These are phyloP conservation scores for Galerina sulciceps DNA, from an alignment of 768 basidiomycete species.

Conservation along the genomic window DNA sequence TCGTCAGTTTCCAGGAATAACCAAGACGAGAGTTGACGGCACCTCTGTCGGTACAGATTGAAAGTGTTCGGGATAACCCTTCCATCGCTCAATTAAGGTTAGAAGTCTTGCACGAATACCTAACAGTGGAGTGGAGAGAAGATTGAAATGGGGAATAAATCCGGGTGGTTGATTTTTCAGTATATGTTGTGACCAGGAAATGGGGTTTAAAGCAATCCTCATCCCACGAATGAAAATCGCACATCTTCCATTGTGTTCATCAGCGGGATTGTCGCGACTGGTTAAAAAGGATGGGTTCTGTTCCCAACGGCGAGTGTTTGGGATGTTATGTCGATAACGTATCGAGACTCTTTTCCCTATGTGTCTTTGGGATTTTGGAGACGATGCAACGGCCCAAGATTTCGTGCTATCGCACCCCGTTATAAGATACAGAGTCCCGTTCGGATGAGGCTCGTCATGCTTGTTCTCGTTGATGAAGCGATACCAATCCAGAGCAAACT, in stretches of 20 bases:
- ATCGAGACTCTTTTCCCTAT: background rate
- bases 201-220: background rate
- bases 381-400: background rate
- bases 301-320: background rate
- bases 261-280: background rate
- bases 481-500: slow-evolving; percentile 5
- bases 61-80: background rate
- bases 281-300: background rate
- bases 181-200: background rate
- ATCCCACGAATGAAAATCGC: background rate
- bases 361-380: background rate
- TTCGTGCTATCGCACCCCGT: background rate
- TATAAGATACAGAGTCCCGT: background rate
- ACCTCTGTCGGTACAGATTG: background rate
- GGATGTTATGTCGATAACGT: background rate
- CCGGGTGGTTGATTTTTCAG: background rate
- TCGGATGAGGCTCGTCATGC: background rate
- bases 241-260: background rate
- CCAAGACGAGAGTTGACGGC: too few relatives aligned
- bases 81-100: background rate
- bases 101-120: background rate
- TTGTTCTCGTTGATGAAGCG: background rate
- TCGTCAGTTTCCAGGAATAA: too few relatives aligned
- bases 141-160: background rate
- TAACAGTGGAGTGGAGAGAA: background rate